Base-by-base conservation (phyloP, 371 early-diverging fungal genomes). In the Mortierella sp. region DNA sequence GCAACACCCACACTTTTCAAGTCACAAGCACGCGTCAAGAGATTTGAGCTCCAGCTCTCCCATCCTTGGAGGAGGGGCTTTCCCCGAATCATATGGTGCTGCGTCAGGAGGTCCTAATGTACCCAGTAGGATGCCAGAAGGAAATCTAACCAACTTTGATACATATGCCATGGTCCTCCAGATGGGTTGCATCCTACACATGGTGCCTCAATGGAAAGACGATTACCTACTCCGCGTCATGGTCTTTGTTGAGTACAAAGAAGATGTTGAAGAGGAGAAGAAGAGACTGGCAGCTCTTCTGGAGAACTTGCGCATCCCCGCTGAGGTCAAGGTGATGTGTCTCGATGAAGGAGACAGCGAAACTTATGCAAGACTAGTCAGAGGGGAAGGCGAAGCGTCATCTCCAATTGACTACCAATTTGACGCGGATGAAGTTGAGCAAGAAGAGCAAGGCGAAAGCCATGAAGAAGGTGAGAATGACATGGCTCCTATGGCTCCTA, bases 121-220 rank as follows among this genome's bases (percentile, higher is more conserved):
- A 54, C 12, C 54, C 2, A n/a, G 40, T 30, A 39, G 57, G 43
- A 61, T 35, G 49, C 16, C 68, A n/a, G 75, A 74, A 20, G 64
- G 68, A 28, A 86, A 86, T 43, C 62, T 86, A 66, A 89, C 89
- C 24, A 90, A 89, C 60, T 91, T 91, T 85, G 90, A 90, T 66
- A 89, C 92, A 0, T 93, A 91, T 68, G 88, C 92, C 24, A 87
- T 93, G 89, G 92, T 93, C 9, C 80, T 93, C 45, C 93, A 93
- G 78, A 86, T 93, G 68, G 93, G 92, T 22, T 89, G 89, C 14
- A 90, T 93, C 37, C 68, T 93, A 65, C 88, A 90, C 54, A 87
- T 90, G 88, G 90, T 90, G 5, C 88, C 88, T 2, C 83, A 88
- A 43, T 88, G 90, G 90, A 84, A 81, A 64, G 78, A 81, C 26